Conservation (phyloP, 78 protist species). For the Guillardia theta region DNA sequence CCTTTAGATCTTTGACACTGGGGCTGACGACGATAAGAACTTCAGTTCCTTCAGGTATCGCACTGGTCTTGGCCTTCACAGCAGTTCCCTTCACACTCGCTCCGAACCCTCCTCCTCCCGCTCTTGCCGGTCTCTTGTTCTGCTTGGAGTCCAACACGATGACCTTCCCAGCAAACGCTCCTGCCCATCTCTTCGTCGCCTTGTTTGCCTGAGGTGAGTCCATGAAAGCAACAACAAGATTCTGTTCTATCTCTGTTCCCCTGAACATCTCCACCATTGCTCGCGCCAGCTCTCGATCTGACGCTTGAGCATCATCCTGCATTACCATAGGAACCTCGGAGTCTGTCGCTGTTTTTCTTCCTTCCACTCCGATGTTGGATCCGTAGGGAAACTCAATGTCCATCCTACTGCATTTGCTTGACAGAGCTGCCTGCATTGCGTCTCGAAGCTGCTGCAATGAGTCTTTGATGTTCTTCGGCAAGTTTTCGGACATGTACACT, state of each 20-base stretch:
- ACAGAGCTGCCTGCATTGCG: not conserved
- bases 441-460: not conserved
- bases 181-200: not conserved
- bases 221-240: not conserved
- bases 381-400: not conserved
- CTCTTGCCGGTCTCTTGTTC: not conserved
- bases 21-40: not conserved
- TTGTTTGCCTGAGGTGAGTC: not conserved
- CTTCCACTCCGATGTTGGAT: not conserved
- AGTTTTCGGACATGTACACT: too few species aligned
- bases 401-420: not conserved
- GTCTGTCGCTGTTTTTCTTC: not conserved
- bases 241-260: not conserved
- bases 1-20: not conserved
- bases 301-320: not conserved
- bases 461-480: not conserved
- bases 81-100: not conserved
- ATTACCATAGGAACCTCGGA: not conserved
- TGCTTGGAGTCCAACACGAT: not conserved
- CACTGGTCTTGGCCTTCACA: not conserved
- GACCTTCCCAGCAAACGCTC: not conserved
- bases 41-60: not conserved
- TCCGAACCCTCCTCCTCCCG: not conserved
- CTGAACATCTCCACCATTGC: not conserved
- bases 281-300: not conserved